Conservation (phyloP, 1,139 yeast genomes). For the Arxiozyma slooffiae region DNA sequence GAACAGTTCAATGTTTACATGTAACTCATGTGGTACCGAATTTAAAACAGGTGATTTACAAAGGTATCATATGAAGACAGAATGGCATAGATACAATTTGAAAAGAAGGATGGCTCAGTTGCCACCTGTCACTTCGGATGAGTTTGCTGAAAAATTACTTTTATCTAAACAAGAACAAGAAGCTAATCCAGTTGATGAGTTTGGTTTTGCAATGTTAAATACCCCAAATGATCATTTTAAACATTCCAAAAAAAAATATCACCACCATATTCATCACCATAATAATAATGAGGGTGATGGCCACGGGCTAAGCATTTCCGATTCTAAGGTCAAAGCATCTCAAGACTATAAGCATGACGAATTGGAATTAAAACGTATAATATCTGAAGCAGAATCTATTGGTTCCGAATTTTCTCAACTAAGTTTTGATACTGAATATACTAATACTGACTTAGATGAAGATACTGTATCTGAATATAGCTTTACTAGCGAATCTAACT, state of each 20-base stretch:
- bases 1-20: slow-evolving; percentile 41
- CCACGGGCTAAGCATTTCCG: not conserved
- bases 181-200: slow-evolving; percentile 49
- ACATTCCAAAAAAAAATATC: slow-evolving; percentile 6
- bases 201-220: slow-evolving; percentile 43
- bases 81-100: slow-evolving; percentile 89
- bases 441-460: slow-evolving; percentile 35
- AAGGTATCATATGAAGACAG: slow-evolving; percentile 85
- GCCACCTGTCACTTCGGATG: slow-evolving; percentile 69
- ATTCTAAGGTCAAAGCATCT: not conserved
- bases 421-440: slow-evolving; percentile 35
- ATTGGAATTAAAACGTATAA: slow-evolving; percentile 11
- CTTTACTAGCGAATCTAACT: slow-evolving; percentile 36
- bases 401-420: slow-evolving; percentile 53
- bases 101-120: slow-evolving; percentile 84
- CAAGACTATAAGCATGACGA: slow-evolving; percentile 1
- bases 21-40: slow-evolving; percentile 73
- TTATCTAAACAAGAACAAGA: slow-evolving; percentile 33
- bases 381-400: slow-evolving; percentile 47
- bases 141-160: slow-evolving; percentile 67
- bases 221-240: slow-evolving; percentile 10
- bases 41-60: slow-evolving; percentile 74
- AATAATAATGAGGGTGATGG: not conserved
- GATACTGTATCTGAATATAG: slow-evolving; percentile 46
- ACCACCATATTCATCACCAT: slow-evolving; percentile 5